These are phyloP conservation scores for Trypanosoma brucei DNA, from an alignment of 208 protist genomes.

Conservation along the genomic window DNA sequence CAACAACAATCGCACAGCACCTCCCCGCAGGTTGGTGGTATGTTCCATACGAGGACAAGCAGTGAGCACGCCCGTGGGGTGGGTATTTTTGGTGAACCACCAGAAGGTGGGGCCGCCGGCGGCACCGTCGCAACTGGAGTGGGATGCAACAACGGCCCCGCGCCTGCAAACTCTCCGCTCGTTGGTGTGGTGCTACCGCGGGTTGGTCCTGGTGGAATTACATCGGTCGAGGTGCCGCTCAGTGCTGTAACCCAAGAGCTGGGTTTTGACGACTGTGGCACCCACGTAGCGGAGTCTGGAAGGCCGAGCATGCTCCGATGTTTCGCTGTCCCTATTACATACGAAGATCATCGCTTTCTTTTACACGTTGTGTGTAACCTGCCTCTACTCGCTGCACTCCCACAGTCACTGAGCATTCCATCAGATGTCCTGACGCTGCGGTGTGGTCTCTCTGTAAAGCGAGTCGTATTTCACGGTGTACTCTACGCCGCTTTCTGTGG, in stretches of 20 bases:
- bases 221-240: constrained; percentile 48
- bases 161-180: constrained; percentile 8
- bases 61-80: constrained; percentile 12
- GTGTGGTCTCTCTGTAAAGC: constrained; percentile 39
- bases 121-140: neutral
- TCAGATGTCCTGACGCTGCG: constrained; percentile 63
- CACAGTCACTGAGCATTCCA: constrained; percentile 40
- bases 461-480: constrained; percentile 47
- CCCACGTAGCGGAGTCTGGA: constrained; percentile 1
- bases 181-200: constrained; percentile 64
- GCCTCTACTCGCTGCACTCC: constrained; percentile 48
- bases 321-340: constrained; percentile 60
- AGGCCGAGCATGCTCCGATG: constrained; percentile 33
- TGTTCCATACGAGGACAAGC: constrained; percentile 10
- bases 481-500: constrained; percentile 59
- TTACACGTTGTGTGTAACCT: constrained; percentile 51
- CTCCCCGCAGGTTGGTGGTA: neutral
- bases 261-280: neutral
- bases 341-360: constrained; percentile 67
- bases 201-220: constrained; percentile 43
- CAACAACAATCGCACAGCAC: constrained; percentile 11
- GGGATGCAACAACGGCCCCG: neutral
- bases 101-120: neutral
- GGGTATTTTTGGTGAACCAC: constrained; percentile 6
- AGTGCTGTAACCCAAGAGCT: neutral